phyloP scores from a whole-genome alignment of 352 stramenopile species.

The Pythium dissimile region DNA sequence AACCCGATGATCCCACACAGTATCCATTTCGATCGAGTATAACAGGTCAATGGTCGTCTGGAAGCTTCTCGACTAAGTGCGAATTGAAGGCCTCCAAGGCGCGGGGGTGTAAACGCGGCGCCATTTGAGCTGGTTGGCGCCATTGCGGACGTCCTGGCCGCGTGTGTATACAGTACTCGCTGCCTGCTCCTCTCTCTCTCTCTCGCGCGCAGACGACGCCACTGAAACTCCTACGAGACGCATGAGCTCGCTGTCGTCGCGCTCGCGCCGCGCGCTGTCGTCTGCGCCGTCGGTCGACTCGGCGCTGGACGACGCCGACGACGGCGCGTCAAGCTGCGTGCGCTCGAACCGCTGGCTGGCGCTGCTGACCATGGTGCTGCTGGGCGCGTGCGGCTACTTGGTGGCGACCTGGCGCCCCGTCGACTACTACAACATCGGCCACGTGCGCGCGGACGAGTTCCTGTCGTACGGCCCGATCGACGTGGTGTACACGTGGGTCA shows the following conservation, averaged over 20 bases:
- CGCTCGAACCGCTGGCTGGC: not conserved
- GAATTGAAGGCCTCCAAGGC: slow-evolving; percentile 6
- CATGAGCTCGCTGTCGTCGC: slow-evolving; percentile 21
- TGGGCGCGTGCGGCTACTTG: slow-evolving; percentile 14
- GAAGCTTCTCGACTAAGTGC: slow-evolving; percentile 9
- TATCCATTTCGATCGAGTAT: not conserved
- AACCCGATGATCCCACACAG: too few relatives aligned
- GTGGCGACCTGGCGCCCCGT: slow-evolving; percentile 17
- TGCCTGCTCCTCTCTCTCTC: not conserved
- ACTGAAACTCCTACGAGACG: too few relatives aligned
- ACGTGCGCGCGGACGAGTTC: slow-evolving; percentile 46
- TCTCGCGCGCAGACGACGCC: not conserved
- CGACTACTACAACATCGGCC: slow-evolving; percentile 62
- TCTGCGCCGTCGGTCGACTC: slow-evolving; percentile 2
- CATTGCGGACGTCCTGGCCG: too few relatives aligned
- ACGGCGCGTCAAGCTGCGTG: not conserved
- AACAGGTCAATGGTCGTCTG: slow-evolving; percentile 4
- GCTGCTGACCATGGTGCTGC: slow-evolving; percentile 2
- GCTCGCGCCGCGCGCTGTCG: slow-evolving; percentile 18
- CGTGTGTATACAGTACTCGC: too few relatives aligned
- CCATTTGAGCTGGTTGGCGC: not conserved
- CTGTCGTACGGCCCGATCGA: slow-evolving; percentile 88
- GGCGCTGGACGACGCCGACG: not conserved
- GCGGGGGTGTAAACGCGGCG: not conserved
- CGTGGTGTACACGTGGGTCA: slow-evolving; percentile 97